These are phyloP conservation scores for Gastrolobium bilobum DNA, from an alignment of 306 rosid species.

Conservation along the genomic window DNA sequence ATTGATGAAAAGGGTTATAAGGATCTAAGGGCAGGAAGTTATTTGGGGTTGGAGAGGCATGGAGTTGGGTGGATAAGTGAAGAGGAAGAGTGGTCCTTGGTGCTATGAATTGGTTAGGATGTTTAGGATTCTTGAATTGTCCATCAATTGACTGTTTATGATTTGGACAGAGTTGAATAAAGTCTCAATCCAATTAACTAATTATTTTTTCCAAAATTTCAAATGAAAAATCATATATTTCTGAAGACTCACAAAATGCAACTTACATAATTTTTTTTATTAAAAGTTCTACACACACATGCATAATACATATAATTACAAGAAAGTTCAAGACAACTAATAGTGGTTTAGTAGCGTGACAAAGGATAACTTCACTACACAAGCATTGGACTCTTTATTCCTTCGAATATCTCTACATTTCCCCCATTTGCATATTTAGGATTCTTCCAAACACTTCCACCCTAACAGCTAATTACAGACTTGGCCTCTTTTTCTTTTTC, in stretches of 20 bases:
- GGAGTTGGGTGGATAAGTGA: no score
- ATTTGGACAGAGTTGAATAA: background rate
- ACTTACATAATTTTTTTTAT: background rate
- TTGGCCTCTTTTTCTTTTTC: constrained; percentile 12
- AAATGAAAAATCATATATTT: background rate
- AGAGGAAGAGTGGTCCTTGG: no score
- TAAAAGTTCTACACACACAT: constrained; percentile 7
- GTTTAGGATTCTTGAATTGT: no score
- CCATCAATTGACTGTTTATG: background rate
- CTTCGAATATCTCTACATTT: background rate
- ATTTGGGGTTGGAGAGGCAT: no score
- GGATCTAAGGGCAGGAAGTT: no score
- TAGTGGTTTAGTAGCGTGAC: constrained; percentile 31
- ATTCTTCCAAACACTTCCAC: constrained; percentile 57
- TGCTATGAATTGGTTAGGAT: no score
- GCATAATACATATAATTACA: constrained; percentile 1
- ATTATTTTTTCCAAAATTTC: background rate
- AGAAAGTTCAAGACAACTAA: constrained; percentile 44
- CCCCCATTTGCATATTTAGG: constrained; percentile 30
- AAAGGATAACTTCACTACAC: constrained; percentile 47
- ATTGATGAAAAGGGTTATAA: no score
- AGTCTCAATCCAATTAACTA: background rate
- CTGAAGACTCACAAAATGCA: constrained; percentile 4
- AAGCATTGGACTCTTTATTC: constrained; percentile 56
- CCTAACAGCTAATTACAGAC: constrained; percentile 38